Evolutionary conservation across 2,329 filamentous ascomycete genomes (phyloP).

Genomic region (Thielaviopsis cerberus): DNA sequence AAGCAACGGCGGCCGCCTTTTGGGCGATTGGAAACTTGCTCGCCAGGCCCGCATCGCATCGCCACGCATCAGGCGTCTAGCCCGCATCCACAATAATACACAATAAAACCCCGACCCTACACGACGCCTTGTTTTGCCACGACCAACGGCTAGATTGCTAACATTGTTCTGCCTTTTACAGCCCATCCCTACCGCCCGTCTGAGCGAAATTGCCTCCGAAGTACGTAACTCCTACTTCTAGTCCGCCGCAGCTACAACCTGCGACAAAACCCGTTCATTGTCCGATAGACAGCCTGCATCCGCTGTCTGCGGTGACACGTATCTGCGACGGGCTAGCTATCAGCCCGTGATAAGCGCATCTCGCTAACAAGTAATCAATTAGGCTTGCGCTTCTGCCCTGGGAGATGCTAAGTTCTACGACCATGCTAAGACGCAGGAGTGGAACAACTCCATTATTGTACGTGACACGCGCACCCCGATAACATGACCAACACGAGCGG

Average conservation of each 20-base stretch:
- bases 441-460: conserved; percentile 91
- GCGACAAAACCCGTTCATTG: no score
- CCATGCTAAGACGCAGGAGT: conserved; percentile 64
- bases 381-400: conserved; percentile 74
- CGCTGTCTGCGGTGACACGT: not conserved
- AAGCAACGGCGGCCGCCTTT: no score
- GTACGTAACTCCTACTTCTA: conserved; percentile 32
- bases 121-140: not conserved
- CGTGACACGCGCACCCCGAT: conserved; percentile 18
- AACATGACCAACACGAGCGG: not conserved
- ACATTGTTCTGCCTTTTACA: conserved; percentile 19
- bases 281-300: not conserved
- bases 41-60: not conserved
- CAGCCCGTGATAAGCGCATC: not conserved
- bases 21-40: no score
- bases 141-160: not conserved
- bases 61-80: not conserved
- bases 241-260: no score
- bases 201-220: conserved; percentile 73
- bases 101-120: not conserved
- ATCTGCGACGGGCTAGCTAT: not conserved
- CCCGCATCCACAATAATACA: not conserved
- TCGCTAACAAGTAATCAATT: not conserved
- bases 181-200: conserved; percentile 58
- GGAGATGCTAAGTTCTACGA: conserved; percentile 63